These are phyloP conservation scores for Articulospora tetracladia DNA, from an alignment of 495 filamentous ascomycete genomes.

Conservation along the genomic window DNA sequence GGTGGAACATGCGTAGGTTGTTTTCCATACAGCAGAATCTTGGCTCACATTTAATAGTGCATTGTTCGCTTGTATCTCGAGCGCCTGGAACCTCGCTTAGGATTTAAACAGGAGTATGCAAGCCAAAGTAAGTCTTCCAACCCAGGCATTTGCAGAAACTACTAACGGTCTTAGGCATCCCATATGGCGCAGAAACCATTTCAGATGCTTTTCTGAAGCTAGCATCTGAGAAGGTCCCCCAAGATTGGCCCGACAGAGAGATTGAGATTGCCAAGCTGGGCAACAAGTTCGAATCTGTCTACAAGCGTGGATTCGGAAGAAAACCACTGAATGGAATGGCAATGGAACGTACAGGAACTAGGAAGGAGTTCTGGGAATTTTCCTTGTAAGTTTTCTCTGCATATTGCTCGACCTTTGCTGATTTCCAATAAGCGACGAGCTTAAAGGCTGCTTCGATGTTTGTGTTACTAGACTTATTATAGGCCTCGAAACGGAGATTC, in stretches of 20 bases:
- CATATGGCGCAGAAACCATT: constrained; percentile 1
- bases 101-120: constrained; percentile 5
- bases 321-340: neutral
- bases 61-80: neutral
- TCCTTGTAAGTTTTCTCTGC: neutral
- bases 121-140: constrained; percentile 11
- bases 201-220: neutral
- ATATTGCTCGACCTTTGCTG: neutral
- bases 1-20: constrained; percentile 7
- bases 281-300: neutral
- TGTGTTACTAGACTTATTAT: neutral
- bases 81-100: neutral
- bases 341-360: neutral
- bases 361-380: neutral
- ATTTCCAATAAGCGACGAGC: neutral
- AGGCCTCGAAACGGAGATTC: neutral
- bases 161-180: no score
- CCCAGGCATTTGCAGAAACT: no score
- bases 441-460: constrained; percentile 2
- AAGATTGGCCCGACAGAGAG: neutral
- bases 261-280: constrained; percentile 1
- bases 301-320: constrained; percentile 2
- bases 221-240: neutral
- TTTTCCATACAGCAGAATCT: neutral
- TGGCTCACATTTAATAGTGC: neutral